phyloP scores from a whole-genome alignment of 2,329 filamentous ascomycete genomes.

The Metarhizium robertsii region DNA sequence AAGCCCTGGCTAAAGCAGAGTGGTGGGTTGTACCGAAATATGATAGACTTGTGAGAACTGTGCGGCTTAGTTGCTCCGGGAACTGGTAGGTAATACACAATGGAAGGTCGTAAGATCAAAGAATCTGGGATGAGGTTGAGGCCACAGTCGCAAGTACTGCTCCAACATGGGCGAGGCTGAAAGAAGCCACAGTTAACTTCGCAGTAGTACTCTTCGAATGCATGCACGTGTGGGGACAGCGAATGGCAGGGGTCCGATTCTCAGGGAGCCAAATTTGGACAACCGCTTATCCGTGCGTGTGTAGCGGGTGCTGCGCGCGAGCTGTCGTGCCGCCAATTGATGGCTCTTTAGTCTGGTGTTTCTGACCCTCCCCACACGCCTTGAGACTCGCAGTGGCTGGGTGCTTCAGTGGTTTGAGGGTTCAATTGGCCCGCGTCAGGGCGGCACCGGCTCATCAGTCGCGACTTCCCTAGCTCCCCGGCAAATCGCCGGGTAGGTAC shows the following conservation, averaged over 20 bases:
- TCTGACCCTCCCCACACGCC: too few species aligned
- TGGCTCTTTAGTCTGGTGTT: too few species aligned
- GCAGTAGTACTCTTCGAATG: too few species aligned
- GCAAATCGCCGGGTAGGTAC: slow-evolving; percentile 10
- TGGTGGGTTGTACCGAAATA: background rate
- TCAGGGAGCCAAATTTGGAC: background rate
- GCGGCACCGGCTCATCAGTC: too few species aligned
- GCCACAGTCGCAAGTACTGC: slow-evolving; percentile 26
- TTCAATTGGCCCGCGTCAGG: too few species aligned
- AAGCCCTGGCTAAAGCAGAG: background rate
- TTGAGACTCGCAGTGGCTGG: too few species aligned
- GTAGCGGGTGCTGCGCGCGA: too few species aligned
- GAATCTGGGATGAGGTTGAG: slow-evolving; percentile 11
- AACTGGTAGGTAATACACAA: background rate
- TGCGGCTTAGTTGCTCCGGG: background rate
- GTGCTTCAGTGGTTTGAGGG: too few species aligned
- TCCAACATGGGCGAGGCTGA: background rate
- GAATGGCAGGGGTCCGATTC: slow-evolving; percentile 3
- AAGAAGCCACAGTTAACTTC: background rate
- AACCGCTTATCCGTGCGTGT: too few species aligned
- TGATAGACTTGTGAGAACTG: background rate
- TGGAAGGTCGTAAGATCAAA: background rate
- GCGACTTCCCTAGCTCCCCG: background rate
- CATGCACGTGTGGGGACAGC: background rate
- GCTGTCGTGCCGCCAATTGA: too few species aligned